Base-by-base conservation (phyloP, 2,329 filamentous ascomycete genomes). In the Venturia pyrina region DNA sequence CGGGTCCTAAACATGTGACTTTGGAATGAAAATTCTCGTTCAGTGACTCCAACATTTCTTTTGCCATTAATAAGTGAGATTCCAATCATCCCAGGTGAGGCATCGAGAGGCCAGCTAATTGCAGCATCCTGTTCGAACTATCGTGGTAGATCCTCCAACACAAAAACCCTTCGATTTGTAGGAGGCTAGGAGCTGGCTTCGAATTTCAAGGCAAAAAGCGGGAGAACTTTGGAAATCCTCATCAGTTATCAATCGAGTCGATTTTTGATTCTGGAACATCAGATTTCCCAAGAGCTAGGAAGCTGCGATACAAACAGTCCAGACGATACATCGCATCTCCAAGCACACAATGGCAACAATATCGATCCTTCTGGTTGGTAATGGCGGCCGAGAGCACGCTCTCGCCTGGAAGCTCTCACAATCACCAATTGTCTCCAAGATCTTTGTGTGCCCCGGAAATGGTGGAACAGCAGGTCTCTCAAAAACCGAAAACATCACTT, bases 391-490 rank as follows among this genome's bases (percentile, higher is more conserved):
- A 72, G 95, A 99, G 79, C 92, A 98, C 78, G 91, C 93, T 60
- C 84, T 97, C 69, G 92, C 93, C 53, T 98, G 93, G 93, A 97
- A 96, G 79, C 82, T 98, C 68, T 86, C 88, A 73, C 89, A 96
- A 76, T 96, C 92, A 19, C 82, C 87, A 53, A 83, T 83, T 59
- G 90, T 96, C 68, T 86, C 91, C 72, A 83, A 87, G 71, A 93
- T 98, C 74, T 81, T 76, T 70, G 81, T 85, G 66, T 83, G 83
- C 66, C 84, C 84, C 67, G 93, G 93, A 68, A 98, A 98, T 77
- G 93, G 93, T 70, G 95, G 95, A 67, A 96, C 92, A 37, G 87
- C 85, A 65, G 79, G 75, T 62, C 87, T 86, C 67, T 78, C 85
- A 71, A 93, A 93, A 76, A 87, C 88, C 65, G 82, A 82, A 70